Percentiles rank a stretch among this genome's conserved stretches.
phyloP scores from a whole-genome alignment of 495 filamentous ascomycete genomes.

The Lepraria neglecta region DNA sequence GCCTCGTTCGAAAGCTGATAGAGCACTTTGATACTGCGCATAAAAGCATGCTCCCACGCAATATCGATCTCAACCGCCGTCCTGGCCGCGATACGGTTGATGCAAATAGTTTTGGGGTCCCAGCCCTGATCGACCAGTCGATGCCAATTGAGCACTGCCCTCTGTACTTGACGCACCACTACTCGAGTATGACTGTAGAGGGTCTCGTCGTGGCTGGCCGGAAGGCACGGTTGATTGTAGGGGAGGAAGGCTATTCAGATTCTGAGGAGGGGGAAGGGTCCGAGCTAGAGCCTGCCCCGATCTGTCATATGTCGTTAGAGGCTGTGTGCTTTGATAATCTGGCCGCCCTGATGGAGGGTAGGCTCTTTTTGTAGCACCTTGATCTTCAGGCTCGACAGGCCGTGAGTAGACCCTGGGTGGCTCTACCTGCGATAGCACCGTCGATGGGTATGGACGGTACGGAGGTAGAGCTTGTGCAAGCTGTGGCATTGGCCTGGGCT shows the following conservation, averaged over 20 bases:
- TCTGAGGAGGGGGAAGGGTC: conserved; percentile 20
- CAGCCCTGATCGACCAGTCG: not conserved
- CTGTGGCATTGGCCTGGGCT: conserved; percentile 15
- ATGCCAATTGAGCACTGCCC: conserved; percentile 6
- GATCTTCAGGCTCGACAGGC: conserved; percentile 16
- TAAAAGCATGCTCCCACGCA: not conserved
- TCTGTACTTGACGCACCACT: conserved; percentile 15
- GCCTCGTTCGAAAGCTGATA: conserved; percentile 2
- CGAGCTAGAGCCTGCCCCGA: conserved; percentile 12
- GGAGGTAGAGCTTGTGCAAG: conserved; percentile 20
- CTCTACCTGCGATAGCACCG: conserved; percentile 13
- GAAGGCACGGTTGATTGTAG: conserved; percentile 19
- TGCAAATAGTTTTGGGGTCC: conserved; percentile 13
- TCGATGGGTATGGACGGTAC: conserved; percentile 15
- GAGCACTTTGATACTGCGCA: not conserved
- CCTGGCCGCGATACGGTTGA: conserved; percentile 12
- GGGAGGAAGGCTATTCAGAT: conserved; percentile 20
- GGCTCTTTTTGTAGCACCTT: conserved; percentile 4
- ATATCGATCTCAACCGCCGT: conserved; percentile 1
- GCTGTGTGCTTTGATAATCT: conserved; percentile 9
- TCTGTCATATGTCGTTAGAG: conserved; percentile 15
- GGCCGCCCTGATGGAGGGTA: not conserved
- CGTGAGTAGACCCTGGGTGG: conserved; percentile 10
- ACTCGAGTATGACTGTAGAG: conserved; percentile 10
- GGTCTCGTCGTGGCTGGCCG: conserved; percentile 13